Conservation (phyloP, 495 filamentous ascomycete genomes). For the Evansstolkia leycettana region DNA sequence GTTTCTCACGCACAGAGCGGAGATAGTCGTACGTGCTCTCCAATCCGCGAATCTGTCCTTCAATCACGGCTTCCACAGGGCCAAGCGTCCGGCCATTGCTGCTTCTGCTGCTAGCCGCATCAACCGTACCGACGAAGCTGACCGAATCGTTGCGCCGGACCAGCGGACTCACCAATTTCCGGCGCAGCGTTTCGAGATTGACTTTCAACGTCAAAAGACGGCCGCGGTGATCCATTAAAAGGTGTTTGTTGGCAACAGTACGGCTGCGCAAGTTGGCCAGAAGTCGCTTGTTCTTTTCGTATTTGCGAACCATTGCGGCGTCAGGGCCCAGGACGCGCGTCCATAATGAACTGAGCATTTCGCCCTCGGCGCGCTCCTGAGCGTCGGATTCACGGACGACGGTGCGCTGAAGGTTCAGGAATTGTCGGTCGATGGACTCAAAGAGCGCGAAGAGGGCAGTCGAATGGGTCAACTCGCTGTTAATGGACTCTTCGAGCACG, state of each 20-base stretch:
- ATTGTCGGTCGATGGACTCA: conserved; percentile 77
- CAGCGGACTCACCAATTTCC: conserved; percentile 69
- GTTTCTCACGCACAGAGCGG: conserved; percentile 54
- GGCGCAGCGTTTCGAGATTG: conserved; percentile 63
- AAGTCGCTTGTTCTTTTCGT: conserved; percentile 69
- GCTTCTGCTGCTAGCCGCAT: conserved; percentile 10
- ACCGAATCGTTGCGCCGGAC: conserved; percentile 52
- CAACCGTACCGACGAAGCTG: conserved; percentile 25
- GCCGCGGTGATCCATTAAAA: conserved; percentile 72
- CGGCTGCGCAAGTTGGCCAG: conserved; percentile 65
- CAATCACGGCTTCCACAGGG: conserved; percentile 41
- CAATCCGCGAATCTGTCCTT: conserved; percentile 73
- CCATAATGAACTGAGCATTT: conserved; percentile 77
- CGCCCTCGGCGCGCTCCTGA: conserved; percentile 66
- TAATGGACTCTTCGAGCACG: conserved; percentile 81
- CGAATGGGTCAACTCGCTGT: conserved; percentile 64
- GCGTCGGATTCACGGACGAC: conserved; percentile 69
- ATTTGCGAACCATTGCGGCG: conserved; percentile 61
- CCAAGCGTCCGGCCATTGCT: conserved; percentile 48
- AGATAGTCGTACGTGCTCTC: conserved; percentile 69
- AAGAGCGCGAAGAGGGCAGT: conserved; percentile 71
- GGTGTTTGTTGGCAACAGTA: conserved; percentile 74
- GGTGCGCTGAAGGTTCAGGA: conserved; percentile 75
- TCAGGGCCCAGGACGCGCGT: conserved; percentile 67
- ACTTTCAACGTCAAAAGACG: conserved; percentile 67